Evolutionary conservation across 1,139 yeast species (phyloP).

Genomic region (Yamadazyma oceani): DNA sequence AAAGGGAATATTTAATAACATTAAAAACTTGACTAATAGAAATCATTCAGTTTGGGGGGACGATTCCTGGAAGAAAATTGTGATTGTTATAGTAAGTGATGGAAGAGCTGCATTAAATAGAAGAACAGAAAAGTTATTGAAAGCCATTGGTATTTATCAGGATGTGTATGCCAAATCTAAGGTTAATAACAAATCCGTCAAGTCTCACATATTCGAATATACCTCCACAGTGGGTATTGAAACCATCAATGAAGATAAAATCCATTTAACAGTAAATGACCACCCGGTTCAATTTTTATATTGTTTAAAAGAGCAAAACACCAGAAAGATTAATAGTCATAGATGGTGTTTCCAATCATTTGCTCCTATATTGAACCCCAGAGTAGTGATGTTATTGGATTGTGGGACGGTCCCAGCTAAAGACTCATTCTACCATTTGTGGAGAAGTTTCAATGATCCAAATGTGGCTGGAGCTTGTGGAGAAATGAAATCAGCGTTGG

Average conservation of each 20-base stretch:
- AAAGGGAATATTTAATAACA: conserved; percentile 75
- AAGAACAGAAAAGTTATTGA: conserved; percentile 61
- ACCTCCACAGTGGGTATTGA: conserved; percentile 78
- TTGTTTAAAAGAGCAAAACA: conserved; percentile 74
- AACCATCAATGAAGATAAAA: conserved; percentile 50
- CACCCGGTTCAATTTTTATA: conserved; percentile 74
- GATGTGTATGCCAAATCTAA: conserved; percentile 81
- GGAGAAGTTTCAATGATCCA: conserved; percentile 74
- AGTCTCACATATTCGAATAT: conserved; percentile 76
- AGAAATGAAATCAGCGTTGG: conserved; percentile 71
- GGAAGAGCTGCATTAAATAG: conserved; percentile 72
- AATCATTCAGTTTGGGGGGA: conserved; percentile 74
- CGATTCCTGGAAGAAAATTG: conserved; percentile 79
- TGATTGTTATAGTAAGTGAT: conserved; percentile 72
- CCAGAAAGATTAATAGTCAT: conserved; percentile 77
- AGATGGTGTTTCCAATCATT: conserved; percentile 85
- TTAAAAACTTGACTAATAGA: conserved; percentile 57
- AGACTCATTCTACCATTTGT: conserved; percentile 71
- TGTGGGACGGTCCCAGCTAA: conserved; percentile 78
- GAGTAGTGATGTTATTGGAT: conserved; percentile 69
- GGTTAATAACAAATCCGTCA: conserved; percentile 67
- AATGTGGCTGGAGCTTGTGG: conserved; percentile 90
- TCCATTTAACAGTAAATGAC: conserved; percentile 57
- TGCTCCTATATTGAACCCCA: conserved; percentile 68
- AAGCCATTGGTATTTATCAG: conserved; percentile 76